Conservation (phyloP, 306 rosid genomes). For the Abrus precatorius region DNA sequence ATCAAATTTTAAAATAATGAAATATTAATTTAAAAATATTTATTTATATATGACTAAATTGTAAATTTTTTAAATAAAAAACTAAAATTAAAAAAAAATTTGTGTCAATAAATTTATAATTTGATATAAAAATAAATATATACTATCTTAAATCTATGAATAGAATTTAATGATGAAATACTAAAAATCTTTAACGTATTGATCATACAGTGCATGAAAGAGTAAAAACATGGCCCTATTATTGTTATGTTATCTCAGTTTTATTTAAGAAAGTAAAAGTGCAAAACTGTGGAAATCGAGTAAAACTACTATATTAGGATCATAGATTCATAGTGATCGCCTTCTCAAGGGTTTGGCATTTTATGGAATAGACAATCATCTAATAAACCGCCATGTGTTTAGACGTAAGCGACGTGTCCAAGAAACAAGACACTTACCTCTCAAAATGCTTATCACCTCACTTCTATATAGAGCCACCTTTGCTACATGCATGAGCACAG, state of each 20-base stretch:
- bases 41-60: no score
- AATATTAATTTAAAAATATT: no score
- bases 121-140: no score
- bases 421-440: constrained; percentile 57
- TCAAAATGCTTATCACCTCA: constrained; percentile 10
- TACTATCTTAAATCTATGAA: no score
- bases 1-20: no score
- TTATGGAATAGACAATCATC: constrained; percentile 25
- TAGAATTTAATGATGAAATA: no score
- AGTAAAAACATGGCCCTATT: not conserved
- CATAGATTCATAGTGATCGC: constrained; percentile 39
- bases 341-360: constrained; percentile 26
- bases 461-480: constrained; percentile 52
- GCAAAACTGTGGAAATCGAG: not conserved
- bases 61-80: no score
- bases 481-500: constrained; percentile 10
- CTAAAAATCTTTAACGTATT: not conserved
- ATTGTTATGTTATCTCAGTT: not conserved
- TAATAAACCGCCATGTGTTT: constrained; percentile 58
- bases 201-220: not conserved
- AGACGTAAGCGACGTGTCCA: constrained; percentile 57
- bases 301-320: constrained; percentile 4
- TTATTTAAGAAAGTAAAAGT: not conserved
- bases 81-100: no score
- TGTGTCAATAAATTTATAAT: no score